Evolutionary conservation across 225 moss, liverwort and hornwort species (phyloP).

Genomic region (Thuidium tamariscinum): DNA sequence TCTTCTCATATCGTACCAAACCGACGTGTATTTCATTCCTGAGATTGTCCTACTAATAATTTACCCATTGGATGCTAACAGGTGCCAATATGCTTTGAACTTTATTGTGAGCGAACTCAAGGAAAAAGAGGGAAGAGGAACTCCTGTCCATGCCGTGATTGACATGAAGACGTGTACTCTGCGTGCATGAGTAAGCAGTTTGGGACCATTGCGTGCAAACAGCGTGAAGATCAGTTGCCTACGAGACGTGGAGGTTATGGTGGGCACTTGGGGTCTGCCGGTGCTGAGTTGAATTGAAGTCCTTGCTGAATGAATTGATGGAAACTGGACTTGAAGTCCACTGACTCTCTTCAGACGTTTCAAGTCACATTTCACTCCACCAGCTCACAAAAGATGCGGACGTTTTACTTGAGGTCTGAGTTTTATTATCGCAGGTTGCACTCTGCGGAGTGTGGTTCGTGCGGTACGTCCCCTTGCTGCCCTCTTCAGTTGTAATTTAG

Average conservation of each 20-base stretch:
- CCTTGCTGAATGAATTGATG: background rate
- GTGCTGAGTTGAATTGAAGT: background rate
- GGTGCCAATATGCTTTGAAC: slow-evolving; percentile 41
- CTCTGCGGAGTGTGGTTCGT: background rate
- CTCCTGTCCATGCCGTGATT: background rate
- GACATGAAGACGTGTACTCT: background rate
- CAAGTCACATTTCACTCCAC: background rate
- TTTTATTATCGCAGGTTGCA: background rate
- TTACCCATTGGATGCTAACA: background rate
- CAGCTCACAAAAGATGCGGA: background rate
- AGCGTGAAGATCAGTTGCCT: background rate
- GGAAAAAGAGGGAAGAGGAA: background rate
- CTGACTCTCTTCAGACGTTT: background rate
- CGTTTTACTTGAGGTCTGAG: background rate
- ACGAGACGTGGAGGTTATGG: background rate
- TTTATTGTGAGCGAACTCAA: background rate
- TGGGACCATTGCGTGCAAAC: background rate
- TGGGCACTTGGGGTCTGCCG: background rate
- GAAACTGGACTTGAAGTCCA: background rate
- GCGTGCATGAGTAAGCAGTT: background rate
- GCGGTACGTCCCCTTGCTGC: background rate
- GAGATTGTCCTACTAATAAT: background rate
- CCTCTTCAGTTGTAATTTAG: background rate
- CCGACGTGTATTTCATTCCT: background rate
- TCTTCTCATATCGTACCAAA: background rate